Conservation (phyloP, 1,284 basidiomycete species). For the Fomitopsis betulina region DNA sequence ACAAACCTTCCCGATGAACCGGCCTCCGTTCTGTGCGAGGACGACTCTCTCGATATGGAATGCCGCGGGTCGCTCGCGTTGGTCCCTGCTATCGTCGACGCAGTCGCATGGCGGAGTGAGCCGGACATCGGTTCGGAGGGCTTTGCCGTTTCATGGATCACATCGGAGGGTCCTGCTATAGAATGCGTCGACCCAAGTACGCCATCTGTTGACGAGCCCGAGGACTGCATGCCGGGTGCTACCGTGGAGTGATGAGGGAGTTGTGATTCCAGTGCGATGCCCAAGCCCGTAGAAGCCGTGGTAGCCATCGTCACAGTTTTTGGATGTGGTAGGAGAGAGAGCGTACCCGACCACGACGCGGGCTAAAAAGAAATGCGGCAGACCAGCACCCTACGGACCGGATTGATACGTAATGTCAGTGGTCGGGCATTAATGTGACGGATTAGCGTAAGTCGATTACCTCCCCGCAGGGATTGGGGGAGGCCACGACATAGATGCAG, state of each 20-base stretch:
- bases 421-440: neutral
- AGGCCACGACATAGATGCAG: neutral
- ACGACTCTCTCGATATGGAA: neutral
- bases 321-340: neutral
- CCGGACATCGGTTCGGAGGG: neutral
- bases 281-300: constrained; percentile 1
- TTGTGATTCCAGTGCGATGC: neutral
- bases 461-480: neutral
- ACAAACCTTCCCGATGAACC: constrained; percentile 21
- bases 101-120: neutral
- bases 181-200: neutral
- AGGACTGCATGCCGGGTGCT: neutral
- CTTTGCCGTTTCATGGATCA: neutral
- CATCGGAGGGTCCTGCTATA: neutral
- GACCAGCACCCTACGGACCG: neutral
- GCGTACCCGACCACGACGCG: neutral
- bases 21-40: neutral
- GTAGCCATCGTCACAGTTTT: neutral
- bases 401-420: neutral
- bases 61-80: neutral
- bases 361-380: constrained; percentile 1
- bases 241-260: neutral
- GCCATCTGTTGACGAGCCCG: neutral
- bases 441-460: neutral
- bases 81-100: neutral